Base-by-base conservation (phyloP, 2,329 filamentous ascomycete genomes). In the Shiraia sp. region DNA sequence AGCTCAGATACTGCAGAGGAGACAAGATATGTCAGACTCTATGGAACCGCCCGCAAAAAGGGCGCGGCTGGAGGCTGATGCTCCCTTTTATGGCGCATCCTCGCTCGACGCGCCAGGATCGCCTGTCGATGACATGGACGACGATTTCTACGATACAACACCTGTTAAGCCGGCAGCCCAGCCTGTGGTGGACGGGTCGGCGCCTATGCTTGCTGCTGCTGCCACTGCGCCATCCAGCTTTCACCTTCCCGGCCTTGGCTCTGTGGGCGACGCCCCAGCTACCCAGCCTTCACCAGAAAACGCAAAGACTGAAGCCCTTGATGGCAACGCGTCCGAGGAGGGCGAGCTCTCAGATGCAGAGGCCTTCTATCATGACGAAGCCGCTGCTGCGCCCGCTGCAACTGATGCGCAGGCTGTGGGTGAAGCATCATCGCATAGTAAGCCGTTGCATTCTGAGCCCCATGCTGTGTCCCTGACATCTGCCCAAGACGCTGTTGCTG, bases 31-130 rank as follows among this genome's bases (percentile, higher is more conserved):
- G 61, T 59, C 64, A 52, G 62, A 68, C 59, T 57, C 59, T 51
- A 48, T 56, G 50, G 63, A 64, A 60, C 65, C 64, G 51, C 71
- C 72, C 29, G 63, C 68, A 42, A 74, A 74, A 63, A 66, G 68
- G 57, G 65, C 65, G 46, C 61, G 67, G 52, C 59, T 72, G 40
- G 57, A 65, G 41, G 50, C 57, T 49, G 71, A 74, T 49, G 66
- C 57, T 40, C 59, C 65, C 36, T 52, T 64, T 47, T 54, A 63
- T 49, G 61, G 63, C 47, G 63, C 69, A 43, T 51, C 49, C 45
- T 45, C 50, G 53, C 49, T 64, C 51, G 66, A 69, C 47, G 60
- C 66, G 64, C 57, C 65, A 47, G 40, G 62, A 58, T 68, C 65
- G 53, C 66, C 66, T 38, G 52, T 69, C 54, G 66, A 69, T 63